Evolutionary conservation across 805 yeast genomes (phyloP), one percentile per base, ranked within the genome.

Genomic region (Kuraishia capsulata): DNA sequence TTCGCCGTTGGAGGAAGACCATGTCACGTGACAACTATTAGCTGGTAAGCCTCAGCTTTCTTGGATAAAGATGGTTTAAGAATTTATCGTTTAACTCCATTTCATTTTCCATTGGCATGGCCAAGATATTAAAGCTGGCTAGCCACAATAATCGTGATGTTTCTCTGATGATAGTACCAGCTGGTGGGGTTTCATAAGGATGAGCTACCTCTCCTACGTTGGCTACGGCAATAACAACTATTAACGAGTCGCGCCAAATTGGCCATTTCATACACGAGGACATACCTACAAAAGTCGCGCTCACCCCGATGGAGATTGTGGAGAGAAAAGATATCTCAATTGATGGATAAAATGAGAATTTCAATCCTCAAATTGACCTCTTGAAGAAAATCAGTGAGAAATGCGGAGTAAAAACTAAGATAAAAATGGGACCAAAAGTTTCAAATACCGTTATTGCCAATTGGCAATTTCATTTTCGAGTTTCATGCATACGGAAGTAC

Each of bases 211-310:
- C 39, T 10, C 40, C 44, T 20, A 50, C 52, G 9, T 24, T 51
- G 5, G 51, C 60, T 3, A 36, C 39, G 6, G 39, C 39, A 13
- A 37, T 21, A 19, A 37, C 11, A n/a, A 38, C 40, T 11, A 10
- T 25, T 3, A 21, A 20, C 16, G 59, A 58, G 21, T 40, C 53
- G 3, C 59, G 59, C 44, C 81, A 79, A 39, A 67, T 88, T 2
- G 97, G 97, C 1, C 99, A 92, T 60, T 92, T 89, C 49, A 64
- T 94, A n/a, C 98, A 92, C 35, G 98, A 92, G 54, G 99, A 92
- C 56, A 69, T 73, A 5, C 92, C 97, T 0, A 59, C 53, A 3
- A 81, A 81, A 48, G 69, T 84, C 0, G 81, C 89, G 0, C 41
- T 72, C 0, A 71, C 81, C 6, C 46, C 74, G 13, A 29, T 64